A percentile compares a stretch with the other conserved stretches of the same genome.
Evolutionary conservation across 192 early-diverging fungal species (phyloP).

Genomic region (Coemansia sp.): DNA sequence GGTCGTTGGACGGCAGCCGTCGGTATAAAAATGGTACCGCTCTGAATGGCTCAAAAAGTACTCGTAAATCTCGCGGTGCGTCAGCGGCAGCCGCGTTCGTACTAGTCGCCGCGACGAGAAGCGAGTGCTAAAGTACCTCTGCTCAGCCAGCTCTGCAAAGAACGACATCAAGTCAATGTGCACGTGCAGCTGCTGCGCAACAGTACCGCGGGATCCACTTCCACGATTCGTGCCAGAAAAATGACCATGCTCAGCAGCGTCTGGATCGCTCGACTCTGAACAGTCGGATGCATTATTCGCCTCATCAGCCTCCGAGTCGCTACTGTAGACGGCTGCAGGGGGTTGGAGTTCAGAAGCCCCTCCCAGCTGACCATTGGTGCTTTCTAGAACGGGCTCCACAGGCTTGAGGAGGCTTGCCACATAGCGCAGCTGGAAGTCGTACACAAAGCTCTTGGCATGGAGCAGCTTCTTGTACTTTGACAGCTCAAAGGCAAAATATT

Average conservation of each 20-base stretch:
- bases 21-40: slow-evolving; percentile 46
- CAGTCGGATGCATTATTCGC: slow-evolving; percentile 10
- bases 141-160: slow-evolving; percentile 35
- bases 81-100: slow-evolving; percentile 31
- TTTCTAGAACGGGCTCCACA: neutral
- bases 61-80: slow-evolving; percentile 50
- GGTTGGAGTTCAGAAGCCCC: neutral
- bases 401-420: slow-evolving; percentile 37
- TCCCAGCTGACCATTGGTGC: neutral
- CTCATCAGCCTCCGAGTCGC: slow-evolving; percentile 31
- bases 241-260: neutral
- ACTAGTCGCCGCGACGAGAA: slow-evolving; percentile 53
- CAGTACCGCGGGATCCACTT: slow-evolving; percentile 9
- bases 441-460: slow-evolving; percentile 54
- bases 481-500: slow-evolving; percentile 52
- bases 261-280: slow-evolving; percentile 25
- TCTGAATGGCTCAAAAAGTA: slow-evolving; percentile 48
- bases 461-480: slow-evolving; percentile 58
- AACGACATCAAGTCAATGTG: slow-evolving; percentile 48
- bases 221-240: neutral
- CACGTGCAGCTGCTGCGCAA: slow-evolving; percentile 47
- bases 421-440: slow-evolving; percentile 59
- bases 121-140: slow-evolving; percentile 56
- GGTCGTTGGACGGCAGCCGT: slow-evolving; percentile 35
- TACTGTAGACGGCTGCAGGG: slow-evolving; percentile 24